phyloP scores from a whole-genome alignment of 2,329 filamentous ascomycete species.

The Cercospora sesami region DNA sequence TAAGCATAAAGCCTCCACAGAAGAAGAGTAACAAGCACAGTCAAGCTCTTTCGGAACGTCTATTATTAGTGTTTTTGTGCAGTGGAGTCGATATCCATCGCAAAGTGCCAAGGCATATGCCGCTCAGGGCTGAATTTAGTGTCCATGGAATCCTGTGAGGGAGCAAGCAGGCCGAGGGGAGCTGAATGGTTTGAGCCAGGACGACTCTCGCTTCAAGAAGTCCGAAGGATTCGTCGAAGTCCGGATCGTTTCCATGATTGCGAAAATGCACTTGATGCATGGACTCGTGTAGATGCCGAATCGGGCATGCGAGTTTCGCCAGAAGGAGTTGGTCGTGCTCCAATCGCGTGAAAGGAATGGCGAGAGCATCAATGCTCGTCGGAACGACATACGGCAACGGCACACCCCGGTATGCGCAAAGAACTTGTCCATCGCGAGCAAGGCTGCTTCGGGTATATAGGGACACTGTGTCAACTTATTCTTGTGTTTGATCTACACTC shows the following conservation, averaged over 20 bases:
- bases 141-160: not conserved
- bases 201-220: not conserved
- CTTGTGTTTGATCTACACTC: not conserved
- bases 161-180: not conserved
- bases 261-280: not conserved
- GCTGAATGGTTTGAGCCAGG: not conserved
- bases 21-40: conserved; percentile 1
- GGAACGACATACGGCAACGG: not conserved
- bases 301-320: not conserved
- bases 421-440: not conserved
- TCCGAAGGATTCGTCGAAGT: not conserved
- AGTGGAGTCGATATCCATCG: not conserved
- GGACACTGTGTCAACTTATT: not conserved
- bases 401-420: not conserved
- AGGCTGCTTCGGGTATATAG: not conserved
- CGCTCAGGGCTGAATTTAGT: not conserved
- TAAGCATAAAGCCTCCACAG: not conserved
- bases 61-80: not conserved
- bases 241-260: not conserved
- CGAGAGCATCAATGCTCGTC: not conserved
- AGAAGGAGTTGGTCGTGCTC: not conserved
- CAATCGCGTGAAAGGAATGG: not conserved
- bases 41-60: not conserved
- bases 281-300: not conserved
- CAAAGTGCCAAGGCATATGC: conserved; percentile 1